A percentile compares a stretch with the other conserved stretches of the same genome.
These are phyloP conservation scores for Ustilago hordei DNA, from an alignment of 1,284 basidiomycete genomes.

Conservation along the genomic window DNA sequence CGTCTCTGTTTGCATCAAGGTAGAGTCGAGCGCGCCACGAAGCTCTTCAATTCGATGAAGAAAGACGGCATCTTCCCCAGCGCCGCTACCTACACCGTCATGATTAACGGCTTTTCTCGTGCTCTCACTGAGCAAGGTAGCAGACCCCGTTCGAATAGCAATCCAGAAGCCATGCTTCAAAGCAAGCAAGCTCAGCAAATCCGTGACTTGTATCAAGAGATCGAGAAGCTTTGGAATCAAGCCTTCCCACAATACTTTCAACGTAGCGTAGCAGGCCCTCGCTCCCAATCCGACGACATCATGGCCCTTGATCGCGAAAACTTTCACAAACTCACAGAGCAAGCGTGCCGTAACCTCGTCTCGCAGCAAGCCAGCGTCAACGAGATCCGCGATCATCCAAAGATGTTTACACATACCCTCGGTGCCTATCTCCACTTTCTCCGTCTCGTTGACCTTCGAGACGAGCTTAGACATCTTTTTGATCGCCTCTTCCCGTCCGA, in stretches of 20 bases:
- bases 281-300: constrained; percentile 4
- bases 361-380: constrained; percentile 40
- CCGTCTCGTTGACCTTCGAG: neutral
- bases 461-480: constrained; percentile 30
- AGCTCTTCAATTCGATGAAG: constrained; percentile 46
- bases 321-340: constrained; percentile 22
- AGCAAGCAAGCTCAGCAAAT: constrained; percentile 18
- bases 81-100: constrained; percentile 23
- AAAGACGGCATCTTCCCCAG: constrained; percentile 49
- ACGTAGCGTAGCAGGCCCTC: neutral
- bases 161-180: neutral
- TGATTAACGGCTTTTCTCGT: constrained; percentile 25
- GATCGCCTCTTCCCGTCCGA: constrained; percentile 27
- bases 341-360: constrained; percentile 38
- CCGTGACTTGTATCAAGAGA: constrained; percentile 18
- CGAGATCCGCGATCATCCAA: constrained; percentile 30
- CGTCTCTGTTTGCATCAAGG: constrained; percentile 19
- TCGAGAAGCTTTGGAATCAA: constrained; percentile 44
- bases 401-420: constrained; percentile 26
- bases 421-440: constrained; percentile 27
- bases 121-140: neutral
- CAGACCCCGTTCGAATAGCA: neutral
- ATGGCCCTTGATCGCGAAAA: constrained; percentile 9
- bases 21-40: constrained; percentile 24
- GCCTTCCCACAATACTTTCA: constrained; percentile 37